Base-by-base conservation (phyloP, 1,284 basidiomycete genomes). In the Agroathelia rolfsii region DNA sequence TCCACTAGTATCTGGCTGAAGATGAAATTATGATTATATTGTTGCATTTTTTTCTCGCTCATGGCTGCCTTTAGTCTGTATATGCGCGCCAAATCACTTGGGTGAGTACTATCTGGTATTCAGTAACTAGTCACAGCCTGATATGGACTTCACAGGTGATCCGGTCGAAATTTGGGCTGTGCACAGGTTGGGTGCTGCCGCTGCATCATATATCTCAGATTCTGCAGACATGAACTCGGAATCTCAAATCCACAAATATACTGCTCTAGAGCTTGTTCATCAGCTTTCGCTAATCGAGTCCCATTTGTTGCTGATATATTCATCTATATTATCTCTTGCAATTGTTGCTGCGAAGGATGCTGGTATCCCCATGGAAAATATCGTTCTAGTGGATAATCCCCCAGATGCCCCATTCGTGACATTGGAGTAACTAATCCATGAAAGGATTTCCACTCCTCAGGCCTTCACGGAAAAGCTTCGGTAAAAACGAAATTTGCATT, bases 151-250 rank as follows among this genome's bases (percentile, higher is more conserved):
- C 32, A 16, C 40, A 81, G 84, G 86, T 50, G 88, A 85, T 41
- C 71, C 75, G 1, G 60, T 76, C 6, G 62, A 62, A 2, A 59
- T 87, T 8, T 89, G 86, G 84, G 87, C 82, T 2, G 55, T 64
- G 1, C 83, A 87, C 43, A 68, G 71, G 25, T 53, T 86, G 9
- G 84, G 85, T 8, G 85, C 63, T 3, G 69, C 80, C 32, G 62
- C 81, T 51, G 78, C 79, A 66, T 74, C 52, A 46, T 12, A 32
- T 38, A 13, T 25, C 20, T 19, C 30, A 16, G 17, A 24, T 21
- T 34, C 15, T 4, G 18, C 25, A 36, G 5, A 23, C 17, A 39
- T 38, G 28, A 28, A 44, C 21, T 59, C 62, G 41, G 61, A 53
- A 54, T 64, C 13, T 74, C 74, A 2, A 2, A 89, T 87, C 47